These are phyloP conservation scores for Nemophila menziesii DNA, from an alignment of 257 asterid genomes.

Conservation along the genomic window DNA sequence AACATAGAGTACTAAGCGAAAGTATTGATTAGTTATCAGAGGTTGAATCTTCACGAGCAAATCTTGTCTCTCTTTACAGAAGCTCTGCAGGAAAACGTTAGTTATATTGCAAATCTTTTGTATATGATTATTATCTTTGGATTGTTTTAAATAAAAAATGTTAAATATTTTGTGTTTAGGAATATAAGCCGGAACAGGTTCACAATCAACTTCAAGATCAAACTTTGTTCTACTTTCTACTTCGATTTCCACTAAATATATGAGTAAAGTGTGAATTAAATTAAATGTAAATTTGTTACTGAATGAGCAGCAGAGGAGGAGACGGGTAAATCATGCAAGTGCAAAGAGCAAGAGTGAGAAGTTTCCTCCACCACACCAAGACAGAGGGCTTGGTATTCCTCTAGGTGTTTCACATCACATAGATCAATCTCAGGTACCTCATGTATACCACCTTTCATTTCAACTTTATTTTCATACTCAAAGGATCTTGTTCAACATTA, in stretches of 20 bases:
- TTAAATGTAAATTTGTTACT: constrained; percentile 6
- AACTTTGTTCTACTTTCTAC: constrained; percentile 55
- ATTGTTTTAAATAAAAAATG: too few species aligned
- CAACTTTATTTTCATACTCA: constrained; percentile 49
- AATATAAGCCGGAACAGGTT: too few species aligned
- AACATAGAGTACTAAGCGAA: too few species aligned
- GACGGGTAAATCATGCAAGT: constrained; percentile 42
- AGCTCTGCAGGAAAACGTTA: too few species aligned
- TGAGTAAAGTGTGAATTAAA: neutral
- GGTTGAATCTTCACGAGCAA: too few species aligned
- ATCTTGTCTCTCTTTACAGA: too few species aligned
- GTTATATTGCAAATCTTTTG: too few species aligned
- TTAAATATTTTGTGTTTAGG: too few species aligned
- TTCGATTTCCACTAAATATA: neutral
- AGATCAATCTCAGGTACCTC: constrained; percentile 56
- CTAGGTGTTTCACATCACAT: constrained; percentile 69
- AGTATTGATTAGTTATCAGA: too few species aligned
- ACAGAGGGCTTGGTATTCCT: constrained; percentile 68
- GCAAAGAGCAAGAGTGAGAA: constrained; percentile 72
- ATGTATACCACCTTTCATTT: constrained; percentile 60
- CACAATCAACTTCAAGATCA: too few species aligned
- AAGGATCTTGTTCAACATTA: constrained; percentile 61
- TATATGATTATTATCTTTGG: too few species aligned
- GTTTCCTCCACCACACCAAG: constrained; percentile 91
- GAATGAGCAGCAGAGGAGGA: constrained; percentile 53